Conservation (phyloP, 2,329 filamentous ascomycete genomes). For the Dothideomycetidae sp. region DNA sequence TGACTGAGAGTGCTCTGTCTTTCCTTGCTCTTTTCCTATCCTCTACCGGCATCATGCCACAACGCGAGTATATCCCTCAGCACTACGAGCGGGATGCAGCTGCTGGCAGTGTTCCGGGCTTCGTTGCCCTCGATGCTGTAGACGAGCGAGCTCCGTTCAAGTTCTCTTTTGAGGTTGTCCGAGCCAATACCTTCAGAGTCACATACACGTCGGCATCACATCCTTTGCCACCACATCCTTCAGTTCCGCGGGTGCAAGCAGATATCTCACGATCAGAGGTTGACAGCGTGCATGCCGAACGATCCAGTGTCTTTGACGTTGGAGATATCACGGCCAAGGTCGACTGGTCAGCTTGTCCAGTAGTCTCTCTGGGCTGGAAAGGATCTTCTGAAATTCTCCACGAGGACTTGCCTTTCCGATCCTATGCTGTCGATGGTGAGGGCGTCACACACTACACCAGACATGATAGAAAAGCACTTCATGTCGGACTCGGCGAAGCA, state of each 20-base stretch:
- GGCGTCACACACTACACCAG: slow-evolving; percentile 52
- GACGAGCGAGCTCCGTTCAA: slow-evolving; percentile 29
- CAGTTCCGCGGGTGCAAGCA: slow-evolving; percentile 29
- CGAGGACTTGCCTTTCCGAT: slow-evolving; percentile 48
- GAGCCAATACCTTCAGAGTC: slow-evolving; percentile 51
- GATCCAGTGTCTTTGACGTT: slow-evolving; percentile 24
- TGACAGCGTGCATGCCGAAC: slow-evolving; percentile 18
- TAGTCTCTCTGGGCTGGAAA: slow-evolving; percentile 42
- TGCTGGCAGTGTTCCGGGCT: background rate
- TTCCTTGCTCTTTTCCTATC: too few species aligned
- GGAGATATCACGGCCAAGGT: slow-evolving; percentile 40
- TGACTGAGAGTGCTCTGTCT: too few species aligned
- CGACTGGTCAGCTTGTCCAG: slow-evolving; percentile 44
- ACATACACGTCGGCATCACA: slow-evolving; percentile 50
- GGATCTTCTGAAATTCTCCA: slow-evolving; percentile 39
- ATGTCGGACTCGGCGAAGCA: slow-evolving; percentile 60
- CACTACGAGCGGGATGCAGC: slow-evolving; percentile 19
- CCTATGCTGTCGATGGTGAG: slow-evolving; percentile 47
- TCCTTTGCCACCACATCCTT: slow-evolving; percentile 49
- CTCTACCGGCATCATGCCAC: slow-evolving; percentile 27
- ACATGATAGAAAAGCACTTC: slow-evolving; percentile 48
- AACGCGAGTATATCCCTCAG: slow-evolving; percentile 32
- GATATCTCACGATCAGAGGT: slow-evolving; percentile 11
- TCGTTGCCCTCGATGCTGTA: slow-evolving; percentile 16
- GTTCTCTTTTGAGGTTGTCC: slow-evolving; percentile 50